Percentiles rank a stretch among this genome's conserved stretches.
These are phyloP conservation scores for Rhytidhysteron rufulum DNA, from an alignment of 2,329 filamentous ascomycete genomes.

Conservation along the genomic window DNA sequence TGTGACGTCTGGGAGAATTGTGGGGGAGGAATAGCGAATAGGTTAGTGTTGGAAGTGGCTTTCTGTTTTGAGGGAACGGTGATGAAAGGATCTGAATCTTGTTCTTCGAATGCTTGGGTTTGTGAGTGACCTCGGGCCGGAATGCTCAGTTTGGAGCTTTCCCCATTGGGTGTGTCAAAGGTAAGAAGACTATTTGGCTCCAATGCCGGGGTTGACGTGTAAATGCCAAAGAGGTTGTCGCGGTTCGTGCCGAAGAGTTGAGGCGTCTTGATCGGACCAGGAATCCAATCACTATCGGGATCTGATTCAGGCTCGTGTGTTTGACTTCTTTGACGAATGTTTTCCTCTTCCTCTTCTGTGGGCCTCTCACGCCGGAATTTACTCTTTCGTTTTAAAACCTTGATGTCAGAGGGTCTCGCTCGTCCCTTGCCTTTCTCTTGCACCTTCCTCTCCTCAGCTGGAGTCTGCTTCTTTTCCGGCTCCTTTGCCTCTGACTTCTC, in stretches of 20 bases:
- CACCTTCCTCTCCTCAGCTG: conserved; percentile 8
- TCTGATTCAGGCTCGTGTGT: conserved; percentile 21
- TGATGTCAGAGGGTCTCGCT: conserved; percentile 15
- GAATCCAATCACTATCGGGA: conserved; percentile 35
- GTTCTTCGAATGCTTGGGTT: conserved; percentile 1
- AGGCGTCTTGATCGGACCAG: conserved; percentile 19
- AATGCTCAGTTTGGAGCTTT: neutral
- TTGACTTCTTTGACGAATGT: conserved; percentile 16
- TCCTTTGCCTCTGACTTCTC: conserved; percentile 33
- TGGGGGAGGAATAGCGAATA: conserved; percentile 8
- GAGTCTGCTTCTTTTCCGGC: conserved; percentile 7
- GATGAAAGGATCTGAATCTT: conserved; percentile 18
- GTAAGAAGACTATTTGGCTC: neutral
- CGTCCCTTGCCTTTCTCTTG: conserved; percentile 16
- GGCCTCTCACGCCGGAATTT: conserved; percentile 11
- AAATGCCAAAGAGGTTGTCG: conserved; percentile 27
- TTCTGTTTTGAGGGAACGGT: conserved; percentile 17
- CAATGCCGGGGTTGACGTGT: neutral
- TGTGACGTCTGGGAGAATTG: conserved; percentile 3
- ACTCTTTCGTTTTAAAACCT: conserved; percentile 13
- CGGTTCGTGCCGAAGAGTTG: conserved; percentile 14
- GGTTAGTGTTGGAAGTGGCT: conserved; percentile 19
- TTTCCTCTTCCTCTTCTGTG: conserved; percentile 30
- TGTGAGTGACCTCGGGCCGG: conserved; percentile 13
- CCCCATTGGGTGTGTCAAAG: neutral